Percentiles rank a stretch among this genome's conserved stretches.
These are phyloP conservation scores for Alternaria alternata DNA, from an alignment of 2,329 filamentous ascomycete genomes.

Conservation along the genomic window DNA sequence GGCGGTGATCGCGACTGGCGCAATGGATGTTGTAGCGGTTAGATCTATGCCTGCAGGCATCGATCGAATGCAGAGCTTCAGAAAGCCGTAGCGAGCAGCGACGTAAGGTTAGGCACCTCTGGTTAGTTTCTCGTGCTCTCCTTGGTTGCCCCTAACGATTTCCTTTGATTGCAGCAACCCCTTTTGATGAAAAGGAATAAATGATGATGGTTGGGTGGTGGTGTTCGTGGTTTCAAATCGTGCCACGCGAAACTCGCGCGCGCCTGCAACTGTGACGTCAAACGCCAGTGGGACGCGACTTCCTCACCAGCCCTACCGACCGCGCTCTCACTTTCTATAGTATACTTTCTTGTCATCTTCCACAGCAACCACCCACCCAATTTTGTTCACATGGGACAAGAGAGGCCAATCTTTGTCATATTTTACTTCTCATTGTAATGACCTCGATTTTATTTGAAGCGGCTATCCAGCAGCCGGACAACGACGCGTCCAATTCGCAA, in stretches of 20 bases:
- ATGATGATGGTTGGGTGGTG: background rate
- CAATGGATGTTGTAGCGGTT: background rate
- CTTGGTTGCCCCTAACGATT: background rate
- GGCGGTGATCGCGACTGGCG: background rate
- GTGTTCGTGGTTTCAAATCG: constrained; percentile 3
- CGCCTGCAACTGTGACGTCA: constrained; percentile 6
- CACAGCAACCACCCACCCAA: background rate
- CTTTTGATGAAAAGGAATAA: background rate
- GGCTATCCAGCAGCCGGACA: constrained; percentile 33
- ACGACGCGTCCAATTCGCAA: constrained; percentile 24
- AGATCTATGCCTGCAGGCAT: background rate
- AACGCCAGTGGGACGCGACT: background rate
- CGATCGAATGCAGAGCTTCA: background rate
- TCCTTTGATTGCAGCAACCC: background rate
- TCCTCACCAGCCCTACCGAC: background rate
- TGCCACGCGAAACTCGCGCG: constrained; percentile 5
- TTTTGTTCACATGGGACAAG: background rate
- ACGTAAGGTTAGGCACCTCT: background rate
- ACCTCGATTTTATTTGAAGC: constrained; percentile 26
- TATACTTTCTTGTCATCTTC: background rate
- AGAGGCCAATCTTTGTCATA: background rate
- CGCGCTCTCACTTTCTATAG: background rate
- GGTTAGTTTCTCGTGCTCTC: background rate
- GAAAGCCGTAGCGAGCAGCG: background rate
- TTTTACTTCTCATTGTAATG: constrained; percentile 17